Evolutionary conservation across 192 early-diverging fungal genomes (phyloP), one percentile per base, ranked within the genome.

Genomic region (Linnemannia hyalina): DNA sequence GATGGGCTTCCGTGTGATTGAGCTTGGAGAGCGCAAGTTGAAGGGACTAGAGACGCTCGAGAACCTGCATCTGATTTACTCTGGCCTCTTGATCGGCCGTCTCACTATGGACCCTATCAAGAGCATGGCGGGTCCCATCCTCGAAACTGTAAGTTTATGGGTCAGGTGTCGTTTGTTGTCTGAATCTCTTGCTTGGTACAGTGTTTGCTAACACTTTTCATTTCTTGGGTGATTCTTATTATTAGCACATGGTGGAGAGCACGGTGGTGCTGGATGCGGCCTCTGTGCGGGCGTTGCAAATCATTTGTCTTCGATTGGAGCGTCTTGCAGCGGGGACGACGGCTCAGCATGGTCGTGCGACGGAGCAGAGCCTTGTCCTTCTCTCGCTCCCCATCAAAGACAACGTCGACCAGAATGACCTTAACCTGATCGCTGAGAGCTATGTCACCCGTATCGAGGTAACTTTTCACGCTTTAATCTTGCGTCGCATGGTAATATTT

Each of bases 11-110:
- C 89, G 92, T 69, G 88, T 94, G 8, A 92, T 95, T 85, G 93
- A 93, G 73, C 90, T 97, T 36, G 97, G 96, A 29, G 97, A 97
- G 78, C 90, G 91, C 22, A 95, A 94, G 73, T 90, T 98, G 26
- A 98, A 98, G 89, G 97, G 97, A 0, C 85, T 98, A 15, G 97
- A 98, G 83, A 96, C 95, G 9, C 95, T 96, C 6, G 97, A 98
- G 83, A 91, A 93, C 80, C 83, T 97, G 38, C 95, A 91, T 44
- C 80, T 95, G 80, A 93, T 97, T 15, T 80, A 82, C 35, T 82
- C 55, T 10, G 42, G 49, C 9, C 36, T 82, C 7, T 44, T 78
- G 40, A 73, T 49, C 18, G 82, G 78, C 35, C 72, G 80, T 63
- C 13, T 82, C 15, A 36, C 63, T 23, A 75, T 77, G 78, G 68